Evolutionary conservation across 257 asterid genomes (phyloP), one percentile per base, ranked within the genome.

Genomic region (Anisodus acutangulus): DNA sequence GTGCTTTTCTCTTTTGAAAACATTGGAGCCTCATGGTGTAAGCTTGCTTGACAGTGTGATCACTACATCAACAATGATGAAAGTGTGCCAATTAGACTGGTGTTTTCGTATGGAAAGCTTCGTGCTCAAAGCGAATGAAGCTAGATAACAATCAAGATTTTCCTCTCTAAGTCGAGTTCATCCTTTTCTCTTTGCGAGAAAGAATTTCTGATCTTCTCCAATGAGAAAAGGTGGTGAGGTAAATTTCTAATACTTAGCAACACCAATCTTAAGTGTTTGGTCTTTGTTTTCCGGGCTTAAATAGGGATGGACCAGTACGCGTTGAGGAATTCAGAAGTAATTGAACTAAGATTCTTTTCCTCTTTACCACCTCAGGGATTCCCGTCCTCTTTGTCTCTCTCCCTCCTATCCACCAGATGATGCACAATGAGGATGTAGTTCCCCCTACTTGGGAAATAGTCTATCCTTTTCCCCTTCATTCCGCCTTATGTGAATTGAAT

Each of bases 331-430:
- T 71, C 37, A n/a, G 45, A 72, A 19, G 41, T 47, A 72, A 72
- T 72, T 72, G 17, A 72, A 15, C 59, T 45, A n/a, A 10, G 17
- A 72, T n/a, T 45, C 39, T 19, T 72, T 45, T 72, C 31, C 80
- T 37, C 6, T 72, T 45, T 9, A 72, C n/a, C n/a, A 72, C 43
- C 60, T 43, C 16, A 41, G 54, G 35, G 17, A n/a, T 72, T 4
- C 80, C 57, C 80, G n/a, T 17, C 57, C 53, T 71, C 58, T 19
- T 72, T 43, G n/a, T n/a, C 10, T 47, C 10, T 47, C 41, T 71
- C 17, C 80, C 59, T 19, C 58, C 58, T 43, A 72, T 72, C 39
- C 80, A 72, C 80, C 37, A 71, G 43, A 72, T 72, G 10, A 72
- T 72, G 59, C 39, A 71, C 80, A 47, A n/a, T 22, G 58, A 72